Evolutionary conservation across 768 basidiomycete genomes (phyloP), one percentile per base, ranked within the genome.

Genomic region (Pleurotus eryngii): DNA sequence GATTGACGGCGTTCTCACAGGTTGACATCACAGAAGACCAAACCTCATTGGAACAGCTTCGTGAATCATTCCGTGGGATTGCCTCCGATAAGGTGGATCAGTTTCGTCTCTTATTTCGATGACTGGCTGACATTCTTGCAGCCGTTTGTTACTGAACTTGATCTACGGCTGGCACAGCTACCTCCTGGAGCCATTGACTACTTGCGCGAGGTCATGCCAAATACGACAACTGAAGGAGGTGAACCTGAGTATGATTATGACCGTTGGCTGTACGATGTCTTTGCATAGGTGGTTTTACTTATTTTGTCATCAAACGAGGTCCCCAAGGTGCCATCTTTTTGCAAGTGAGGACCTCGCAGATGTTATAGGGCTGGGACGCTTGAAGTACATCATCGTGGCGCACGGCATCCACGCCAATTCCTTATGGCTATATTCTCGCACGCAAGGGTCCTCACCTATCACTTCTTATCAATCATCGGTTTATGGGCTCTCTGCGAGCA

Each of bases 11-110:
- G 59, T 22, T 26, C 30, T 15, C 39, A 27, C 62, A 98, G 95
- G 92, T 96, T 54, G 94, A 94, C 24, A 95, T 97, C 59, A 95
- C 85, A 26, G 95, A 98, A 73, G 97, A 99, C 67, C 92, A 97
- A 57, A 94, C 92, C 3, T 90, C 95, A 3, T 83, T 89, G 0
- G 93, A 95, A 40, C 96, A 98, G 66, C 81, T 99, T 62, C 85
- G 90, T 17, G 93, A 94, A 58, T 86, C 95, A 1, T 99, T 99
- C 84, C 86, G 92, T 26, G 90, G 90, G 3, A 90, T 97, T 14
- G 93, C 95, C 1, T 82, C 78, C 8, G 89, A 94, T 67, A 98
- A 98, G 84, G 95, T 90, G 30, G 30, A 35, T 55, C 27, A 78
- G 60, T 30, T 3, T 30, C 11, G 12, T 15, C 5, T 53, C 4